phyloP scores from a whole-genome alignment of 2,329 filamentous ascomycete species.

The Fusarium haematococcum region DNA sequence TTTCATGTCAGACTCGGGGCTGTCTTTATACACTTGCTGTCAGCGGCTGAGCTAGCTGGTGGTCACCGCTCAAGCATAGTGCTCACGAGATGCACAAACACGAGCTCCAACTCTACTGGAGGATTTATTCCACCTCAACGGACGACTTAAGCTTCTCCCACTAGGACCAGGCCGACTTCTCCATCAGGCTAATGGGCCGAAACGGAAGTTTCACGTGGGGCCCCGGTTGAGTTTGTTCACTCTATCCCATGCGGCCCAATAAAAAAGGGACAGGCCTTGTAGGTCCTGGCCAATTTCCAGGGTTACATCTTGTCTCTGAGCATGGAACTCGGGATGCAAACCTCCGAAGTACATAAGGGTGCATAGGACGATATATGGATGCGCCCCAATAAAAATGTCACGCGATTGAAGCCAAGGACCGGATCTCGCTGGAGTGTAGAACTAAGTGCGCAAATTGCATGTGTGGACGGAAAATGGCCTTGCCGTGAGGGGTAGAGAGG shows the following conservation, averaged over 20 bases:
- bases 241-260: conserved; percentile 28
- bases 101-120: neutral
- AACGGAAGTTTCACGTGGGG: conserved; percentile 3
- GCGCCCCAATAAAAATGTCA: conserved; percentile 21
- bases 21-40: neutral
- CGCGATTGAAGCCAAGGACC: neutral
- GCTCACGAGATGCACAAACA: neutral
- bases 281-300: neutral
- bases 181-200: conserved; percentile 1
- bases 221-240: neutral
- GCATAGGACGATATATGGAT: neutral
- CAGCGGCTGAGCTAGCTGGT: neutral
- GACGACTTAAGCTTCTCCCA: conserved; percentile 4
- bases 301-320: neutral
- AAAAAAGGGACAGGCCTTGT: neutral
- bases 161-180: neutral
- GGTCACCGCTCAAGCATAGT: neutral
- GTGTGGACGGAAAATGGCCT: neutral
- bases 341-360: conserved; percentile 2
- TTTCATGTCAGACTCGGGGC: neutral
- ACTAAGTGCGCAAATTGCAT: neutral
- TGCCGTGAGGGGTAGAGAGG: neutral
- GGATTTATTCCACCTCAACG: conserved; percentile 4
- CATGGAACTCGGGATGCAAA: neutral
- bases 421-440: neutral